Conservation (phyloP, 345 rosid species). For the Raphanus raphanistrum region DNA sequence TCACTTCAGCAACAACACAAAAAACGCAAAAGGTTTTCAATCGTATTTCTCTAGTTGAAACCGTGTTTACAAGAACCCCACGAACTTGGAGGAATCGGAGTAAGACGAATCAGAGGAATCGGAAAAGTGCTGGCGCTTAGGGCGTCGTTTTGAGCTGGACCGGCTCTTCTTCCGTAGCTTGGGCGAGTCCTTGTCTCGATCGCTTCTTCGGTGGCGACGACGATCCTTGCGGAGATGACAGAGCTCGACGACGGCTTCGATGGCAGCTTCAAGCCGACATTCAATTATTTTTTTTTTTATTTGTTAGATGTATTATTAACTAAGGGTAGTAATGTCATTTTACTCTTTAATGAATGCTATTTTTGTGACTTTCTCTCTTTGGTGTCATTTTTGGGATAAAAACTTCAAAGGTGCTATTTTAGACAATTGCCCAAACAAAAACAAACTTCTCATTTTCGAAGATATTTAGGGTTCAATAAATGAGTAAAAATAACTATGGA, state of each 20-base stretch:
- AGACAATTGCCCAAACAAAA: too few relatives aligned
- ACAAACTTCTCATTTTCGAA: too few relatives aligned
- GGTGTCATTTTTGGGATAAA: too few relatives aligned
- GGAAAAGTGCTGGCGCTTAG: conserved; percentile 48
- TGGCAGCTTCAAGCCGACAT: too few relatives aligned
- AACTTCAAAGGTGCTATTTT: too few relatives aligned
- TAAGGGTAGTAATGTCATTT: too few relatives aligned
- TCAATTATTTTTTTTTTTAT: too few relatives aligned
- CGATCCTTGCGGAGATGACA: conserved; percentile 54
- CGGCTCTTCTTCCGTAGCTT: conserved; percentile 72
- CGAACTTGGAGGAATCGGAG: conserved; percentile 66
- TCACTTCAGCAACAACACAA: conserved; percentile 7
- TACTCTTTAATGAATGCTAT: too few relatives aligned
- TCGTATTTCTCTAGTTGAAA: background rate
- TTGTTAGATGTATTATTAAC: too few relatives aligned
- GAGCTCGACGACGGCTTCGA: conserved; percentile 43
- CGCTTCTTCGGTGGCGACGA: conserved; percentile 40
- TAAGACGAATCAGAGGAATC: conserved; percentile 41
- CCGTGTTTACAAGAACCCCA: background rate
- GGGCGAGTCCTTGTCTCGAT: conserved; percentile 54
- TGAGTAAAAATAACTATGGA: too few relatives aligned
- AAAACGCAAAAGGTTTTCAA: background rate
- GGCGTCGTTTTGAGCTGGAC: conserved; percentile 60
- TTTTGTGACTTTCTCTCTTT: too few relatives aligned
- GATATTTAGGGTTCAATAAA: too few relatives aligned